phyloP scores from a whole-genome alignment of 2,329 filamentous ascomycete species.

The Shiraia sp. region DNA sequence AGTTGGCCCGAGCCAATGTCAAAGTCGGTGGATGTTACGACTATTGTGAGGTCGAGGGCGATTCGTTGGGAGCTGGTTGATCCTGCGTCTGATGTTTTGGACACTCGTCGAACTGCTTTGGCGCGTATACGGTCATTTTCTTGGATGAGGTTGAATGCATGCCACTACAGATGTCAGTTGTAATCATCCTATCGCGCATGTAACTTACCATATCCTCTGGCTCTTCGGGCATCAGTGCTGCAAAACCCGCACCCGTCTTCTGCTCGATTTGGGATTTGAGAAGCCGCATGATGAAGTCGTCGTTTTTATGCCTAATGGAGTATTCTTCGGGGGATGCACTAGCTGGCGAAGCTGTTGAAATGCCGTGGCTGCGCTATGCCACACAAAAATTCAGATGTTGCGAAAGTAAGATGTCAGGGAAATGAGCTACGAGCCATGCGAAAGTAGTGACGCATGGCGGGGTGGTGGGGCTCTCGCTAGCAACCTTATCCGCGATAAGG shows the following conservation, averaged over 20 bases:
- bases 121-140: constrained; percentile 67
- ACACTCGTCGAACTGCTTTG: constrained; percentile 67
- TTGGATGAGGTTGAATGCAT: constrained; percentile 73
- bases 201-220: constrained; percentile 72
- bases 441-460: constrained; percentile 18
- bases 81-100: constrained; percentile 63
- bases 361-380: no score
- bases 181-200: no score
- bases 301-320: no score
- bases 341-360: no score
- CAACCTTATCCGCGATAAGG: neutral
- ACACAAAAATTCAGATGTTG: no score
- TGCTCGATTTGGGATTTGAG: constrained; percentile 68
- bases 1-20: constrained; percentile 69
- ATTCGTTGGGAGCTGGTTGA: constrained; percentile 66
- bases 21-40: constrained; percentile 69
- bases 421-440: no score
- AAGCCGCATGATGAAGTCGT: constrained; percentile 59
- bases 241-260: constrained; percentile 65
- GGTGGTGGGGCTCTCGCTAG: constrained; percentile 2
- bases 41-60: constrained; percentile 66
- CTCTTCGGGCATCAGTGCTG: constrained; percentile 71
- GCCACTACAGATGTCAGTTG: constrained; percentile 60
- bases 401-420: constrained; percentile 4
- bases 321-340: no score